Conservation (phyloP, 2,329 filamentous ascomycete species). For the Diaporthe citrichinensis region DNA sequence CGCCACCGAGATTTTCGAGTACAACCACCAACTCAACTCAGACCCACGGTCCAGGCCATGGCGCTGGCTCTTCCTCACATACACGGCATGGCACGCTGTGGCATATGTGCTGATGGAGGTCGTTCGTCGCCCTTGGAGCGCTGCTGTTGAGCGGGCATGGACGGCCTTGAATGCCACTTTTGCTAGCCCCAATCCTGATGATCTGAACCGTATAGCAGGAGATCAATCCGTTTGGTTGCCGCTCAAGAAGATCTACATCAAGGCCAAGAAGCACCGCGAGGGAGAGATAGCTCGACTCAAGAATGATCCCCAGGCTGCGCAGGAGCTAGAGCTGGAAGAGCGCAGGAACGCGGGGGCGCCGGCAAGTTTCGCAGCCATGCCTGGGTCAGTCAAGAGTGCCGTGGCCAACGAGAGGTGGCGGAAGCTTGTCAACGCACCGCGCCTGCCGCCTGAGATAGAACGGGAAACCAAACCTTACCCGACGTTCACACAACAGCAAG, state of each 20-base stretch:
- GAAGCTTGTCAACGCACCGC: conserved; percentile 56
- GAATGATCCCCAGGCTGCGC: conserved; percentile 63
- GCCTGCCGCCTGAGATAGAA: conserved; percentile 41
- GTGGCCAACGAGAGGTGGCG: conserved; percentile 68
- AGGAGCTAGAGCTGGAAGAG: conserved; percentile 64
- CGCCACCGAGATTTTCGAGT: conserved; percentile 69
- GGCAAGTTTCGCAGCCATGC: conserved; percentile 62
- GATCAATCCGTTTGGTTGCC: conserved; percentile 67
- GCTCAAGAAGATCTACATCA: conserved; percentile 67
- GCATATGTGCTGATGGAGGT: conserved; percentile 69
- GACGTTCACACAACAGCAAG: conserved; percentile 21
- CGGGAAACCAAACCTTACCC: not conserved
- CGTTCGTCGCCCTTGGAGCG: conserved; percentile 58
- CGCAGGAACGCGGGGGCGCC: conserved; percentile 57
- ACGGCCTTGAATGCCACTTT: conserved; percentile 49
- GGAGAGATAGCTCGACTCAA: conserved; percentile 65
- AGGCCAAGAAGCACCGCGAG: conserved; percentile 66
- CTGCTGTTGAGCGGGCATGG: conserved; percentile 49
- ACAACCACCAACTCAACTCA: conserved; percentile 66
- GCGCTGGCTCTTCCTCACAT: conserved; percentile 72
- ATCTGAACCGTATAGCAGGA: conserved; percentile 60
- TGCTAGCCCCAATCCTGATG: conserved; percentile 52
- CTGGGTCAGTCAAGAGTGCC: conserved; percentile 60
- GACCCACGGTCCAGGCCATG: conserved; percentile 64
- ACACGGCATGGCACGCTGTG: conserved; percentile 72